Evolutionary conservation across 2,329 filamentous ascomycete genomes (phyloP), one percentile per base, ranked within the genome.

Genomic region (Hirsutella minnesotensis): DNA sequence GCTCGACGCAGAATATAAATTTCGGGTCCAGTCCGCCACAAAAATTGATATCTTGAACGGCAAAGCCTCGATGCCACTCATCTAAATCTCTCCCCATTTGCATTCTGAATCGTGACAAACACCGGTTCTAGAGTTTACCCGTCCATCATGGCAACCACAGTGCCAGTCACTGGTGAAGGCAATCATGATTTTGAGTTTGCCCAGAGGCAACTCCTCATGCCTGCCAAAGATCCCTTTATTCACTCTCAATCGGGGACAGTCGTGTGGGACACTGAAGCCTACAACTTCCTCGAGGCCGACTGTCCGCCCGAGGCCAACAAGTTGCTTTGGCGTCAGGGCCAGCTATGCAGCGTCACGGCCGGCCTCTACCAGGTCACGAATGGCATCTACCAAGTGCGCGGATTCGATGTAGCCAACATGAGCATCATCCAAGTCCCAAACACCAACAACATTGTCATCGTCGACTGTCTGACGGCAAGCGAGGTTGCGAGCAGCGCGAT

Each of bases 361-460:
- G 65, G 65, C 0, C 53, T 68, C 1, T 67, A 54, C 48, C 46
- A 60, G 36, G 54, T 68, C 27, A 49, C 44, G 1, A 45, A 48
- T 2, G 56, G 57, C 15, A 61, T 67, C 13, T 67, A 65, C 45
- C 64, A 68, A 48, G 49, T 67, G 12, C 61, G 63, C 27, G 63
- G 57, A 4, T 51, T 65, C 13, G 65, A 67, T 44, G 38, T 67
- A 9, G 58, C 63, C 21, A 64, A 67, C 47, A 64, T 64, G 50
- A 66, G 60, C 10, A 49, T 68, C 38, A 49, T 67, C 2, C 60
- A 66, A 46, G 29, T 43, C 21, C 38, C 41, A 15, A 56, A 54
- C n/a, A 47, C 55, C 13, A 50, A 51, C 39, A 60, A 62, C 5
- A 49, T 67, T 40, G 56, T 67, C 38, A 49, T 67, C 16, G 57